phyloP scores from a whole-genome alignment of 495 filamentous ascomycete genomes.

The Choiromyces venosus region DNA sequence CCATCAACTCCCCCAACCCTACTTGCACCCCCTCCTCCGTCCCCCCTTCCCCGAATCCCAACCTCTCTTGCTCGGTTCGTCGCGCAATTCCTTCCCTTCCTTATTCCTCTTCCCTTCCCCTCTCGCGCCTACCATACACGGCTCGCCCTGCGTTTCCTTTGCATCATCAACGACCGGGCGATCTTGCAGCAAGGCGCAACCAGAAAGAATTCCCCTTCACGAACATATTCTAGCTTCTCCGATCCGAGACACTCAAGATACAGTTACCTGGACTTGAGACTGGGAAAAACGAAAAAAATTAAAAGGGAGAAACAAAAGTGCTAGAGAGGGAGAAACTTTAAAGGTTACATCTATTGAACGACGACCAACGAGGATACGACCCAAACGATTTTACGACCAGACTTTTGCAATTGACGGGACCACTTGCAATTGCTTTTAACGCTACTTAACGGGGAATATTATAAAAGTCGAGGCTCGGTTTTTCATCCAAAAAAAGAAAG shows the following conservation, averaged over 20 bases:
- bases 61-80: conserved; percentile 40
- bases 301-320: conserved; percentile 22
- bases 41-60: conserved; percentile 34
- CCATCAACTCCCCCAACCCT: conserved; percentile 38
- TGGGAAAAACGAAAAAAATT: neutral
- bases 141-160: conserved; percentile 43
- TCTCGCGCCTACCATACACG: conserved; percentile 44
- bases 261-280: conserved; percentile 19
- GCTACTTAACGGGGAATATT: neutral
- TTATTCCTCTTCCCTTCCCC: conserved; percentile 36
- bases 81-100: conserved; percentile 40
- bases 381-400: conserved; percentile 39
- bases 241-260: conserved; percentile 39
- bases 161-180: conserved; percentile 41
- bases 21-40: conserved; percentile 28
- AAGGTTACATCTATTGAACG: conserved; percentile 37
- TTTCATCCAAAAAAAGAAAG: neutral
- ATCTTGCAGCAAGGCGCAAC: conserved; percentile 40
- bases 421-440: conserved; percentile 28
- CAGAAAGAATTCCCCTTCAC: conserved; percentile 31
- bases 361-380: conserved; percentile 42
- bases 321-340: conserved; percentile 39
- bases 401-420: conserved; percentile 34
- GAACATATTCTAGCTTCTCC: conserved; percentile 39
- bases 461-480: neutral